These are phyloP conservation scores for Retiboletus flavoniger DNA, from an alignment of 1,284 basidiomycete species.

Conservation along the genomic window DNA sequence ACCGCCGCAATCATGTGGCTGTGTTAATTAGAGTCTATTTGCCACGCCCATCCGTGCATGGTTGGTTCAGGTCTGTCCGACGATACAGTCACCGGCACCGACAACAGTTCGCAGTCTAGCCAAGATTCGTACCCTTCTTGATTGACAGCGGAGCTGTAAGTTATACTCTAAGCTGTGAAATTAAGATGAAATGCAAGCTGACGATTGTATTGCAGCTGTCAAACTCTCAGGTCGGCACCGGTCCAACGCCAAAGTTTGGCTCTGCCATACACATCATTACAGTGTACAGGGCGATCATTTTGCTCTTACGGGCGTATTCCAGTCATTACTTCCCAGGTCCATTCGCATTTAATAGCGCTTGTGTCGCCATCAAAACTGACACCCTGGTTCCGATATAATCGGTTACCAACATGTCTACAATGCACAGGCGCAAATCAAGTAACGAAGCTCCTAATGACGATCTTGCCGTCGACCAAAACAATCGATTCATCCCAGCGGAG, in stretches of 20 bases:
- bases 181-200: slow-evolving; percentile 2
- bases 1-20: background rate
- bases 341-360: slow-evolving; percentile 2
- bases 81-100: background rate
- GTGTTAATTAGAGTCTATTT: background rate
- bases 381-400: background rate
- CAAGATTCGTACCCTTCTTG: background rate
- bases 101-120: background rate
- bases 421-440: slow-evolving; percentile 40
- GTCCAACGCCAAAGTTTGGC: slow-evolving; percentile 8
- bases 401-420: slow-evolving; percentile 6
- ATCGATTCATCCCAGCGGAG: background rate
- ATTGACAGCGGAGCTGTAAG: background rate
- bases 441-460: slow-evolving; percentile 24
- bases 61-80: no score
- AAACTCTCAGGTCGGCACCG: slow-evolving; percentile 5
- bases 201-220: slow-evolving; percentile 9
- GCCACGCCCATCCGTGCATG: no score
- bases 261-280: background rate
- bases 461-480: background rate
- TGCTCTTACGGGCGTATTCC: background rate
- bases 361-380: no score
- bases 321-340: background rate
- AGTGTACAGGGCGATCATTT: background rate
- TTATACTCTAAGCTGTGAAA: background rate